Evolutionary conservation across 2,329 filamentous ascomycete genomes (phyloP), one percentile per base, ranked within the genome.

Genomic region (Penicillium sp.): DNA sequence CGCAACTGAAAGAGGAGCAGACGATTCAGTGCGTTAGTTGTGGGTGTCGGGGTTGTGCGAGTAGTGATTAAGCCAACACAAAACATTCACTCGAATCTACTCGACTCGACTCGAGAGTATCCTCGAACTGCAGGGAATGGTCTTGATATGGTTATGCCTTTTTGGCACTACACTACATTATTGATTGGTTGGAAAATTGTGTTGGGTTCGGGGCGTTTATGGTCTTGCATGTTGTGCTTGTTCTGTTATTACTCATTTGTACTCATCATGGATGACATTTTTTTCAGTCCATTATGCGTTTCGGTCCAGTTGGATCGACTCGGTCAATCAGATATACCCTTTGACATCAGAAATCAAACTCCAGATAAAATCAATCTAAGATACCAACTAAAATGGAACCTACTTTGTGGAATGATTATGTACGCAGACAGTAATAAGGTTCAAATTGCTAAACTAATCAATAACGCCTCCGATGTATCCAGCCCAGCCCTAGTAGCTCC

Each of bases 1-100:
- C 92, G 35, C 88, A 96, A 77, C 80, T 99, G 74, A 97, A 97
- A 79, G 93, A 96, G 72, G 89, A 92, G 45, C 91, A 95, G 76
- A 90, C 91, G 40, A 89, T 98, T 35, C 90, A 98, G 78, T 99
- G 95, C 75, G 92, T 98, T 56, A 97, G 87, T 79, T 99, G 95
- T 78, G 95, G 95, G 9, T 99, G 95, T 78, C 85, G 91, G 73
- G 94, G 94, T 0, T 98, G 94, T 78, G 87, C 91, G 17, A 96
- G 93, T 51, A 91, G 88, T 73, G 93, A 97, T 76, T 97, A 74
- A 68, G 37, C 22, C 35, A 37, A 37, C 35, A 6, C 35, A 15
- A 37, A 33, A 33, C 28, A 2, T 35, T 28, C 4, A 9, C 12
- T 28, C 13, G 24, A 10, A 5, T 50, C 24, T 4, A 47, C 15